Base-by-base conservation (phyloP, 306 rosid species). In the Pterocarpus macrocarpus region DNA sequence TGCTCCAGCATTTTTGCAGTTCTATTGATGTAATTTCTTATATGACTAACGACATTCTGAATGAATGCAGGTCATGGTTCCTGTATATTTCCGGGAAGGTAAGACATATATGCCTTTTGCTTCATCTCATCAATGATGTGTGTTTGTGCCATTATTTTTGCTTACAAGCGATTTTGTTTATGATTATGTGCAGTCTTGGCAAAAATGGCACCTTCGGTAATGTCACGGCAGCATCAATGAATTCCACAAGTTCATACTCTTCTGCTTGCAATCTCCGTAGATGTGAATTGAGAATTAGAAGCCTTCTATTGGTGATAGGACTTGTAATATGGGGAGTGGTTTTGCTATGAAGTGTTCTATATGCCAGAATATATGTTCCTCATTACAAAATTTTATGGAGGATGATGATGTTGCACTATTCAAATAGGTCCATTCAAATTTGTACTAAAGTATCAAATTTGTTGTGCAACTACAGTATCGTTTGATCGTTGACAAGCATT, bases 21-120 rank as follows among this genome's bases (percentile, higher is more conserved):
- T 52, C 16, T 55, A 45, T 17, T 5, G 7, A n/a, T 58, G 10
- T 43, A 9, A 13, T 49, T 10, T 49, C 14, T 49, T 49, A 50
- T 50, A 15, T 50, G 12, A 13, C 57, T 14, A 50, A 50, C 3
- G 17, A 13, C 22, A 12, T 73, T 73, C 53, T 62, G 61, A 74
- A 73, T 58, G 49, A 38, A 22, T 82, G 89, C 91, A 93, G 97
- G 96, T 84, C 96, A 90, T 81, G 92, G 94, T 57, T 78, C 92
- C 38, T 90, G 93, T 73, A 11, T 70, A 74, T 88, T 90, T 89
- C 82, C 88, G 0, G 97, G 91, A 82, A 90, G 92, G 97, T 93
- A 85, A 69, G 59, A 50, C 53, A 53, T 11, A 47, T 64, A 68
- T 72, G 17, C 55, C 17, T 67, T 69, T 16, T 74, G 69, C 32